phyloP scores from a whole-genome alignment of 2,329 filamentous ascomycete species.

The Aspergillus novoparasiticus region DNA sequence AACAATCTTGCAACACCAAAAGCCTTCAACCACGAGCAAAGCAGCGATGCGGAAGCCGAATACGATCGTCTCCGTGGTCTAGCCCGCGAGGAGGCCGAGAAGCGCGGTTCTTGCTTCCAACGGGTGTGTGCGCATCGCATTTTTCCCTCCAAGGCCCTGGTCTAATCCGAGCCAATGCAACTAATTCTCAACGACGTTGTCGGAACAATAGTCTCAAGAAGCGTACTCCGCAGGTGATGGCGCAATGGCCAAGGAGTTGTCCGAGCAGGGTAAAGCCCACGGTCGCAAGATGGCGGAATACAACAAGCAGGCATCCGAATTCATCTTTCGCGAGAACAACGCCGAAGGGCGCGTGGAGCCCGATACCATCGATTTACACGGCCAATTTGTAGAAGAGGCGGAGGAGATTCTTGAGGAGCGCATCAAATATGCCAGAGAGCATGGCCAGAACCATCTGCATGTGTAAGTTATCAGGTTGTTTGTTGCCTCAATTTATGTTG shows the following conservation, averaged over 20 bases:
- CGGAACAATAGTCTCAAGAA: constrained; percentile 62
- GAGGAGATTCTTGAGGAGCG: constrained; percentile 85
- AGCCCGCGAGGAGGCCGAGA: constrained; percentile 76
- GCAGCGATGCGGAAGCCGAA: constrained; percentile 73
- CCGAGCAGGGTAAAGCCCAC: constrained; percentile 82
- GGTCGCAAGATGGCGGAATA: constrained; percentile 82
- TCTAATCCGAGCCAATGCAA: neutral
- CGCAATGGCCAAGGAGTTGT: constrained; percentile 77
- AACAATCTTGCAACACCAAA: constrained; percentile 10
- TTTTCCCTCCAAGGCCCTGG: neutral
- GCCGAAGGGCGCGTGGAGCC: constrained; percentile 69
- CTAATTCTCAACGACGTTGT: neutral
- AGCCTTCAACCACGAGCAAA: constrained; percentile 77
- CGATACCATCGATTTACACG: constrained; percentile 93
- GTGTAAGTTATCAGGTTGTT: constrained; percentile 57
- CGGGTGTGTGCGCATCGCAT: constrained; percentile 49
- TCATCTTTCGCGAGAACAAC: constrained; percentile 96
- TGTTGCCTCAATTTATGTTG: neutral
- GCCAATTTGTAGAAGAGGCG: constrained; percentile 91
- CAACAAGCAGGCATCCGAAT: constrained; percentile 89
- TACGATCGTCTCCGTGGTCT: constrained; percentile 88
- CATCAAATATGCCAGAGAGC: constrained; percentile 73
- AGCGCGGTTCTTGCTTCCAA: constrained; percentile 77
- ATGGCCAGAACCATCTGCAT: constrained; percentile 80
- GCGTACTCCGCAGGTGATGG: constrained; percentile 85